Conservation (phyloP, 805 yeast species). For the Suhomyces tanzawaensis region DNA sequence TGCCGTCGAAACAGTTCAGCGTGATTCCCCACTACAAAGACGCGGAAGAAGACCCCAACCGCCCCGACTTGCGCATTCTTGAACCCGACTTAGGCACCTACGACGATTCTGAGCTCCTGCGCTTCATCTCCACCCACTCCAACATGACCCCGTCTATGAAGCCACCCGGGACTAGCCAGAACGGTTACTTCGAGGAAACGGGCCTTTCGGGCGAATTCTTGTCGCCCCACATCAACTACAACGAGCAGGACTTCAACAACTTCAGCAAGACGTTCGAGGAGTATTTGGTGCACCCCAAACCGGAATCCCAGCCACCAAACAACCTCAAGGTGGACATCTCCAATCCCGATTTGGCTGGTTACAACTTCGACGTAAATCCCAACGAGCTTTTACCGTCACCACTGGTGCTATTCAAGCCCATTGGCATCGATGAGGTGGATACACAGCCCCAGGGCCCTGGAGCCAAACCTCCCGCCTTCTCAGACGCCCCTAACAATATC, state of each 20-base stretch:
- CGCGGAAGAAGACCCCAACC: conserved; percentile 10
- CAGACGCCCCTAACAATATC: background rate
- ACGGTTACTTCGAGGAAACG: conserved; percentile 4
- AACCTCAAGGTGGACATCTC: background rate
- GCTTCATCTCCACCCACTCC: conserved; percentile 8
- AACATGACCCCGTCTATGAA: conserved; percentile 33
- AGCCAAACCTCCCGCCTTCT: background rate
- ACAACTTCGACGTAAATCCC: conserved; percentile 18
- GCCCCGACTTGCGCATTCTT: conserved; percentile 11
- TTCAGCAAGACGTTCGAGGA: conserved; percentile 6
- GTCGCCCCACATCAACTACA: conserved; percentile 8
- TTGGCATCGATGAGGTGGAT: conserved; percentile 1
- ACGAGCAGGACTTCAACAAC: conserved; percentile 6
- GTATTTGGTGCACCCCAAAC: conserved; percentile 1
- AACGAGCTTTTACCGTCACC: conserved; percentile 2
- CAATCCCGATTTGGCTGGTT: conserved; percentile 18
- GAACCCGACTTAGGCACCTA: conserved; percentile 16
- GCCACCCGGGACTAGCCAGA: conserved; percentile 24
- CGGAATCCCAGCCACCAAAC: background rate
- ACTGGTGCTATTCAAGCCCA: conserved; percentile 2
- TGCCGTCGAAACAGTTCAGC: conserved; percentile 17
- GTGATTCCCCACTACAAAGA: conserved; percentile 10
- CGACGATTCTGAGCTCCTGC: conserved; percentile 9
- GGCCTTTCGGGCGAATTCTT: background rate
- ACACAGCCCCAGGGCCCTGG: background rate